phyloP scores from a whole-genome alignment of 805 yeast species.

The Candida koratica region DNA sequence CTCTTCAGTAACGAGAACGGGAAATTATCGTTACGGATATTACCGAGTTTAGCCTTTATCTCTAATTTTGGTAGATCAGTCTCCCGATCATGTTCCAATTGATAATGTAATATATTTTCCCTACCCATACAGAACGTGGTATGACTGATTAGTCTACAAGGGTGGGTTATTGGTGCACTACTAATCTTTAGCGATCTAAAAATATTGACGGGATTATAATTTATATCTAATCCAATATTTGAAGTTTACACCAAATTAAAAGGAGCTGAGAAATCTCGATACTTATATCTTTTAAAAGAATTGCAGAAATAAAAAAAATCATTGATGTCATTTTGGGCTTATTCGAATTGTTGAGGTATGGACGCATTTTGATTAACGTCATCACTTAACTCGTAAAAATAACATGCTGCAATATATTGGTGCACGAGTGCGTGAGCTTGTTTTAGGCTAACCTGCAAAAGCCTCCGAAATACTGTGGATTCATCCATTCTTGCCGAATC shows the following conservation, averaged over 20 bases:
- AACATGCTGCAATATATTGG: neutral
- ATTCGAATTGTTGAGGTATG: slow-evolving; percentile 7
- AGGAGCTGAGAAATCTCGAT: neutral
- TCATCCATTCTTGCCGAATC: no score
- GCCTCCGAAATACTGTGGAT: no score
- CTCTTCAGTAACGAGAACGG: slow-evolving; percentile 48
- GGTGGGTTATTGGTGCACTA: slow-evolving; percentile 3
- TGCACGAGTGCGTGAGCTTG: neutral
- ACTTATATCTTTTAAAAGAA: neutral
- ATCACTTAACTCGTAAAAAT: slow-evolving; percentile 5
- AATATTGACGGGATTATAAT: neutral
- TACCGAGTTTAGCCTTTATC: neutral
- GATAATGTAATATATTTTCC: slow-evolving; percentile 38
- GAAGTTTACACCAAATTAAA: neutral
- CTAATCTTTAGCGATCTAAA: slow-evolving; percentile 1
- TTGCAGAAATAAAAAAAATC: slow-evolving; percentile 2
- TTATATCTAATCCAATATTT: neutral
- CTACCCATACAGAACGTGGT: slow-evolving; percentile 32
- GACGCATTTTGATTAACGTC: slow-evolving; percentile 8
- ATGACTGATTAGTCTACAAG: slow-evolving; percentile 7
- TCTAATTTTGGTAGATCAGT: slow-evolving; percentile 24
- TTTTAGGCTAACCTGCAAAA: neutral
- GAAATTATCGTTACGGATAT: slow-evolving; percentile 20
- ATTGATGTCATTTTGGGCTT: slow-evolving; percentile 8
- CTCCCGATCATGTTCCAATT: slow-evolving; percentile 36